Conservation (phyloP, 2,329 filamentous ascomycete species). For the Colletotrichum godetiae region DNA sequence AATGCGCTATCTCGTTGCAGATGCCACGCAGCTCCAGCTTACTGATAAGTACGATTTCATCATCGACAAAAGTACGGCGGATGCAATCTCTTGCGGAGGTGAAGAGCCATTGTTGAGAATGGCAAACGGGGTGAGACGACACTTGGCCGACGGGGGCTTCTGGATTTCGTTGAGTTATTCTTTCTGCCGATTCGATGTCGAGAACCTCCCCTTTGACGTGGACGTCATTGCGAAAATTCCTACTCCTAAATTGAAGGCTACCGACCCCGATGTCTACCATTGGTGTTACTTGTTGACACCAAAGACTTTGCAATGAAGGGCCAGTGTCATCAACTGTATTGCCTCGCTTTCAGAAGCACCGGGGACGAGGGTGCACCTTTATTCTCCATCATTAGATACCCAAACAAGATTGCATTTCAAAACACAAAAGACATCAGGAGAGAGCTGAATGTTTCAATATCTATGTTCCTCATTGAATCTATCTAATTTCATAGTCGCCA, state of each 20-base stretch:
- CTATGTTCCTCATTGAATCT: not conserved
- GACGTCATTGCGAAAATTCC: slow-evolving; percentile 54
- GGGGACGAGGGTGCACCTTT: not conserved
- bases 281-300: slow-evolving; percentile 58
- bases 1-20: slow-evolving; percentile 56
- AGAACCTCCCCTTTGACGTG: slow-evolving; percentile 53
- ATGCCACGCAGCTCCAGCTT: slow-evolving; percentile 52
- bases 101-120: slow-evolving; percentile 50
- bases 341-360: not conserved
- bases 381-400: not conserved
- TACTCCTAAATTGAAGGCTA: slow-evolving; percentile 51
- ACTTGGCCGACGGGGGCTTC: slow-evolving; percentile 49
- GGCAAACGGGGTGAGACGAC: slow-evolving; percentile 48
- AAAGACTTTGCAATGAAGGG: not conserved
- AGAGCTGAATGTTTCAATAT: not conserved
- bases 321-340: not conserved
- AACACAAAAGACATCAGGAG: not conserved
- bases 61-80: slow-evolving; percentile 62
- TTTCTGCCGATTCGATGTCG: slow-evolving; percentile 50
- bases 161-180: slow-evolving; percentile 64
- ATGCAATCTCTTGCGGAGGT: slow-evolving; percentile 60
- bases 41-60: slow-evolving; percentile 52
- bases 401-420: not conserved
- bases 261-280: slow-evolving; percentile 59
- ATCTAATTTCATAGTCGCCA: not conserved